Conservation (phyloP, 345 rosid genomes). For the Euphorbia tirucalli region DNA sequence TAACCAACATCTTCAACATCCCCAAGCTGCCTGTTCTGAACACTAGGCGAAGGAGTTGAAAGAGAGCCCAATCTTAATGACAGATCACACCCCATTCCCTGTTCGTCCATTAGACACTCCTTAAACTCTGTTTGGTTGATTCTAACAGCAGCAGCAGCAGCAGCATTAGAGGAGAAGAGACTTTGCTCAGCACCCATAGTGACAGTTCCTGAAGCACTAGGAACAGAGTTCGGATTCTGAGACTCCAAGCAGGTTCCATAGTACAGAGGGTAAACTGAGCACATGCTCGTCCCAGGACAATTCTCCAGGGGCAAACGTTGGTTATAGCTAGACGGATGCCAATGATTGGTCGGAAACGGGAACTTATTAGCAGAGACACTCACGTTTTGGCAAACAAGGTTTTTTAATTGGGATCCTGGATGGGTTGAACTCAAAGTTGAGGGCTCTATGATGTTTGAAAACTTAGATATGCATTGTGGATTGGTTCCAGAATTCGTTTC, state of each 20-base stretch:
- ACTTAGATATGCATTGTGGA: conserved; percentile 20
- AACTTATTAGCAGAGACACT: conserved; percentile 12
- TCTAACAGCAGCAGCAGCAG: conserved; percentile 12
- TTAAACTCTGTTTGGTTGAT: conserved; percentile 12
- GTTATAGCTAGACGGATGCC: conserved; percentile 11
- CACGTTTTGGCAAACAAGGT: conserved; percentile 10
- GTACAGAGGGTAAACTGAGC: conserved; percentile 49
- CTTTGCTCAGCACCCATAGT: conserved; percentile 14
- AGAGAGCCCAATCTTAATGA: conserved; percentile 73
- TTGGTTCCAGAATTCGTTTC: conserved; percentile 19
- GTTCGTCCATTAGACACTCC: conserved; percentile 15
- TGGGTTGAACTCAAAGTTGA: conserved; percentile 13
- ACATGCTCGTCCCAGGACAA: conserved; percentile 19
- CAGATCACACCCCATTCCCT: conserved; percentile 52
- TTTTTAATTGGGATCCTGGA: conserved; percentile 12
- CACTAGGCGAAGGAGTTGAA: conserved; percentile 22
- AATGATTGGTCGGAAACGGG: conserved; percentile 22
- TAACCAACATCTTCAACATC: conserved; percentile 22
- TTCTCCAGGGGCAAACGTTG: conserved; percentile 16
- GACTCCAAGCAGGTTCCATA: conserved; percentile 32
- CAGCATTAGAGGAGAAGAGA: conserved; percentile 12
- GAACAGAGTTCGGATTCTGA: conserved; percentile 13
- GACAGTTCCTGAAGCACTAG: conserved; percentile 25
- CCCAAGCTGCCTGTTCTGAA: conserved; percentile 9
- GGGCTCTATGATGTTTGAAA: conserved; percentile 23